Base-by-base conservation (phyloP, 2,329 filamentous ascomycete species). In the Aspergillus puulaauensis region DNA sequence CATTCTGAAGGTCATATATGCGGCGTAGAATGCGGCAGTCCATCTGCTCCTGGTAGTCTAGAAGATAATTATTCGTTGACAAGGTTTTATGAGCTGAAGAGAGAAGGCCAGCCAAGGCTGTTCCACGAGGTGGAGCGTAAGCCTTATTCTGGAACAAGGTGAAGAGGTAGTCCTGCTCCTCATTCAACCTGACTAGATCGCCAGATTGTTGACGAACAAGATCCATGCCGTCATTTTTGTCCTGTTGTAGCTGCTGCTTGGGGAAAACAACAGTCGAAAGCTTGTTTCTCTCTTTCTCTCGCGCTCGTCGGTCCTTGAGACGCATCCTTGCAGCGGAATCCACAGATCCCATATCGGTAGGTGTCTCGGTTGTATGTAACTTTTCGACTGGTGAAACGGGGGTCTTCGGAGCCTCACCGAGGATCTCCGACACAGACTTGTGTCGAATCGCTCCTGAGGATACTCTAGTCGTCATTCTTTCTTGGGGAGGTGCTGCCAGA, bases 1-100 rank as follows among this genome's bases (percentile, higher is more conserved):
- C 86, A 68, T 93, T 91, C 69, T 99, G 95, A 24, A 98, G 80
- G 61, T 93, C 87, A 70, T 97, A 96, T 2, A 99, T 91, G 14
- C 91, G 83, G 56, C 91, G 87, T 4, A 98, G 75, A 31, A 96
- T 90, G 56, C 91, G 88, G 67, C 91, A 95, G 52, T 96, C 91
- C 73, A 96, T 91, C 57, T 89, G 87, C 67, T 98, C 93, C 49
- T 91, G 86, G 41, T 96, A 86, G 44, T 91, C 89, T 1, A 96
- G 84, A 57, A 91, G 87, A 51, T 93, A 88, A 69, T 97, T 93
- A 1, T 88, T 82, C 0, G 93, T 98, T 2, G 89, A 92, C 11
- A 98, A 80, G 0, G 92, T 96, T 73, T 99, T 99, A 69, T 93
- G 90, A 4, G 93, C 90, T 45, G 90, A 89, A 55, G 88, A 84